Conservation (phyloP, 306 rosid species). For the Vigna trinervia region DNA sequence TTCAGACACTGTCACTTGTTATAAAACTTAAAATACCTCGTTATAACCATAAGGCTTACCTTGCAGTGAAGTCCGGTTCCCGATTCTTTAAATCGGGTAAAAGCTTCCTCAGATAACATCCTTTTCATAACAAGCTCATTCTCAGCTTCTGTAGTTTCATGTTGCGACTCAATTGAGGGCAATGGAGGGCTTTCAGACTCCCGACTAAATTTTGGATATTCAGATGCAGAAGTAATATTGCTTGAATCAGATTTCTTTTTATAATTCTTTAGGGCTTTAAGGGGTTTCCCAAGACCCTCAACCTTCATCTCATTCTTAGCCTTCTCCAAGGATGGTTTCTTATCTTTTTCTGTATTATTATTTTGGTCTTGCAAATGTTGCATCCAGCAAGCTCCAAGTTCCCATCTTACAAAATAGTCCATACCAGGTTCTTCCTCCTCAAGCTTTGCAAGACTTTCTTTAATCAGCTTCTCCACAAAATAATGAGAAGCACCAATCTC, state of each 20-base stretch:
- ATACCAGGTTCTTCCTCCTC: constrained; percentile 67
- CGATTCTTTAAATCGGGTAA: constrained; percentile 84
- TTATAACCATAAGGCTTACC: constrained; percentile 58
- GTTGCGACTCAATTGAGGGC: constrained; percentile 55
- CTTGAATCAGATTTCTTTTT: constrained; percentile 73
- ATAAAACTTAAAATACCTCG: constrained; percentile 34
- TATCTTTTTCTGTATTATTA: constrained; percentile 83
- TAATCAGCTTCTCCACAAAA: constrained; percentile 74
- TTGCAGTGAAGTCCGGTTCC: constrained; percentile 96
- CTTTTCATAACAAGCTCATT: constrained; percentile 75
- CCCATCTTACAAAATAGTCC: constrained; percentile 89
- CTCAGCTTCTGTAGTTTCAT: constrained; percentile 66
- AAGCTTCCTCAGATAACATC: constrained; percentile 75
- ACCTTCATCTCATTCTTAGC: constrained; percentile 88
- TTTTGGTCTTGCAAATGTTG: constrained; percentile 98
- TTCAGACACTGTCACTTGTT: constrained; percentile 37
- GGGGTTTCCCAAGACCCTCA: constrained; percentile 96
- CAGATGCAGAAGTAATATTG: constrained; percentile 57
- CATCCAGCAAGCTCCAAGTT: constrained; percentile 99
- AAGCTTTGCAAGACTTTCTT: constrained; percentile 77
- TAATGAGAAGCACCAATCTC: constrained; percentile 61
- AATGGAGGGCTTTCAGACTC: constrained; percentile 61
- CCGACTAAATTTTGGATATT: constrained; percentile 55
- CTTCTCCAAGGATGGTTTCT: constrained; percentile 72
- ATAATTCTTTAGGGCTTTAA: constrained; percentile 78